Conservation (phyloP, 108 stramenopile genomes). For the Parmales sp. region DNA sequence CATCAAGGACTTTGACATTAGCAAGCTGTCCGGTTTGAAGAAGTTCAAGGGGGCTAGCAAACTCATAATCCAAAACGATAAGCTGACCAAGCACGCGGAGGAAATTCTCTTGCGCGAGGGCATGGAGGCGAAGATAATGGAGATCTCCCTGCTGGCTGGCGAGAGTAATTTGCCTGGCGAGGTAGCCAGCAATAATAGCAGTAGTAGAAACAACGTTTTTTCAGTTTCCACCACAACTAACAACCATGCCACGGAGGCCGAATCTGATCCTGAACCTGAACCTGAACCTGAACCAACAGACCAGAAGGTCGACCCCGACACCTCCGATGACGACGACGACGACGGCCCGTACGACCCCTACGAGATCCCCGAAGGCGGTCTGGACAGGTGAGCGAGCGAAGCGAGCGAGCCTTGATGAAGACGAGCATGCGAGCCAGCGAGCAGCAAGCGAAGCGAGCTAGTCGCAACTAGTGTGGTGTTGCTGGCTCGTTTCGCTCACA, state of each 20-base stretch:
- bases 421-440: no score
- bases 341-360: conserved; percentile 14
- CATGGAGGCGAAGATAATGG: not conserved
- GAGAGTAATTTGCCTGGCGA: no score
- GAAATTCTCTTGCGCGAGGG: not conserved
- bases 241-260: not conserved
- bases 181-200: no score
- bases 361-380: conserved; percentile 10
- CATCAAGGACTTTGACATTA: not conserved
- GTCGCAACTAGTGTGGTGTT: no score
- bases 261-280: not conserved
- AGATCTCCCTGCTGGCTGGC: not conserved
- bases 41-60: not conserved
- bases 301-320: not conserved
- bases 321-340: conserved; percentile 21
- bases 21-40: not conserved
- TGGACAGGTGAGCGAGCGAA: no score
- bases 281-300: not conserved
- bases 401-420: no score
- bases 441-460: no score
- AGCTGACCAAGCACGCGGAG: not conserved
- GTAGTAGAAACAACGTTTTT: no score
- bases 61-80: not conserved
- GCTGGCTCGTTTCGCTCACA: no score
- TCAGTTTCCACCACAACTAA: not conserved